Base-by-base conservation (phyloP, 805 yeast species). In the Schwanniomyces pseudopolymorphus region DNA sequence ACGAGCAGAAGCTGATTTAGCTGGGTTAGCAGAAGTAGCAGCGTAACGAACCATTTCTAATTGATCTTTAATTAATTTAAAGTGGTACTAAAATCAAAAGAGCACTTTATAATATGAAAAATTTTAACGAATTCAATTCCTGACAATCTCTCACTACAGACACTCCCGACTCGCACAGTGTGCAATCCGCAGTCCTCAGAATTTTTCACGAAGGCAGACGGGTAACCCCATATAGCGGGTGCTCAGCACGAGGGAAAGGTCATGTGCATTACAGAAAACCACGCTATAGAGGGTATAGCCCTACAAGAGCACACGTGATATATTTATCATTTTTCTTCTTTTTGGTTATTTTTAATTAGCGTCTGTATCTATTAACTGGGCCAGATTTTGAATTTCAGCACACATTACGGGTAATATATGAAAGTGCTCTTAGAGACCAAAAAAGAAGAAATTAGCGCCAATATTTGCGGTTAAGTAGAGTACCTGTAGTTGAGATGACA, bases 11-110 rank as follows among this genome's bases (percentile, higher is more conserved):
- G 97, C 98, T 67, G 96, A 87, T 83, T 90, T 89, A 75, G 97
- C 94, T 81, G 99, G 97, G 91, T 94, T 91, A 70, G 96, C 90
- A 75, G 99, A 89, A 71, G 89, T 85, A 77, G 96, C 94, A 83
- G 91, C 96, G 98, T 94, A 94, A 83, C 99, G 94, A 83, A 91
- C 89, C 98, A 94, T 94, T 84, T 67, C 25, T 61, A 44, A 49
- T 47, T 45, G 27, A 39, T 45, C 46, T 44, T 36, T 36, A 36
- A 36, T 33, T 43, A 38, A 41, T 31, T 39, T 31, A 40, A 40
- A 39, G 40, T 38, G 40, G 40, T 22, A 21, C 19, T 38, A 13
- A 5, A 22, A 8, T 38, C 20, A 38, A 24, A 38, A 24, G 31
- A 22, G 31, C 21, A 38, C 28, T 22, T 38, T 19, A 38, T 22